A percentile compares a stretch with the other conserved stretches of the same genome.
Conservation (phyloP, 2,329 filamentous ascomycete genomes). For the Apiospora pterosperma region DNA sequence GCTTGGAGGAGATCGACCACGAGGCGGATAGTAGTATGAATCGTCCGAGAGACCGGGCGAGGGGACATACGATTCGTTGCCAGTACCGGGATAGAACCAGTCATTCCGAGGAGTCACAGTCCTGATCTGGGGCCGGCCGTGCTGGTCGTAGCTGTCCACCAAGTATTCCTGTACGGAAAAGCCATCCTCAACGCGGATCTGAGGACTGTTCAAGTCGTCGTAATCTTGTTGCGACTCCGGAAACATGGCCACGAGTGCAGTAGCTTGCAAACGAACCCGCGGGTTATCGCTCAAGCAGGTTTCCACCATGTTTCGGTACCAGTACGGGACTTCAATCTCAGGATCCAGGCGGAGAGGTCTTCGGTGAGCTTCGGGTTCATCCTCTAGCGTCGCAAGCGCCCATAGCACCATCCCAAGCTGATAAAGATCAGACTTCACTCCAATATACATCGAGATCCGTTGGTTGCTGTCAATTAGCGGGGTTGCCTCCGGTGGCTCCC, state of each 20-base stretch:
- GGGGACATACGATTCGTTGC: constrained; percentile 30
- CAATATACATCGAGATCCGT: constrained; percentile 94
- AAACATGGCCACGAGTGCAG: constrained; percentile 67
- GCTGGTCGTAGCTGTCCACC: constrained; percentile 30
- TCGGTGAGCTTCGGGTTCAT: constrained; percentile 80
- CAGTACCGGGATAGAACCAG: constrained; percentile 38
- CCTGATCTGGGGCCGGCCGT: constrained; percentile 32
- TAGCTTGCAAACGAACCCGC: constrained; percentile 68
- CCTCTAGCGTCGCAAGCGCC: constrained; percentile 81
- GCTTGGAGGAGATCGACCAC: constrained; percentile 53
- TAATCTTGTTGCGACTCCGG: constrained; percentile 39
- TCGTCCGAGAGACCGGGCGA: constrained; percentile 35
- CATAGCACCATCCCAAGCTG: constrained; percentile 97
- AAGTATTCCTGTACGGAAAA: constrained; percentile 36
- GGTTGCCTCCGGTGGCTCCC: constrained; percentile 92
- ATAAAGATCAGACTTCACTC: constrained; percentile 94
- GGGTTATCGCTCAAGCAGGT: constrained; percentile 76
- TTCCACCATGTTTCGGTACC: constrained; percentile 73
- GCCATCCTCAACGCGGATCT: constrained; percentile 37
- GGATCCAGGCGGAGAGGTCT: constrained; percentile 63
- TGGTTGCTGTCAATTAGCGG: constrained; percentile 83
- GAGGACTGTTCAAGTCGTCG: constrained; percentile 23
- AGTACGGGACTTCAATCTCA: constrained; percentile 66
- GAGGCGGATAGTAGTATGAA: constrained; percentile 41
- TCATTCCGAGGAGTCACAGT: constrained; percentile 39